Evolutionary conservation across 2,329 filamentous ascomycete species (phyloP), one percentile per base, ranked within the genome.

Genomic region (Leptosphaerulina australis): DNA sequence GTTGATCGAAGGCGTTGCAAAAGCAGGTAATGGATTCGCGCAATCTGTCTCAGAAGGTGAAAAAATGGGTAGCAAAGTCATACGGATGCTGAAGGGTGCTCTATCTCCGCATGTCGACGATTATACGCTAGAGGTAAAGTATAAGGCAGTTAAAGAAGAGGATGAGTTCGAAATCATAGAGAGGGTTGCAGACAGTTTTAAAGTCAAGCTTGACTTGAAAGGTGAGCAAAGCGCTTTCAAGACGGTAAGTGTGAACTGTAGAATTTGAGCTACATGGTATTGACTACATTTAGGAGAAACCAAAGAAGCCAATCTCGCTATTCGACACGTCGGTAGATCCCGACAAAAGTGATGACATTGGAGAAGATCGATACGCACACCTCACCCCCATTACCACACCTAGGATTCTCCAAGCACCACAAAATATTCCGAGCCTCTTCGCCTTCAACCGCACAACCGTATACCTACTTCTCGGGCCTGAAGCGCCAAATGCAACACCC

Each of bases 51-150:
- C 76, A 1, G 72, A 82, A 5, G 74, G 80, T 1, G 88, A 91
- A 66, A 83, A 85, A 62, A 82, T 90, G 71, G 83, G 88, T 59
- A 81, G 75, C 56, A 88, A 88, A 65, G 79, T 90, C 1, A 79
- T 91, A 2, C 81, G 88, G 2, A 91, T 91, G 88, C 75, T 91
- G 48, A 89, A 88, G 64, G 87, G 82, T 0, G 83, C 86, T 0
- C 70, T 91, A 15, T 83, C 81, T 2, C 85, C 86, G 0, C 86
- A 90, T 55, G 76, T 88, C 34, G 79, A 73, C 12, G 81, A 89
- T 62, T 88, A 86, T 62, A 78, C 76, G 0, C 72, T 90, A 1
- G 83, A 87, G 60, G 72, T 90, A 53, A 81, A 83, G 44, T 89
- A 88, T 58, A 69, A 63, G 6, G 66, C 59, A 3, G 17, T 15